phyloP scores from a whole-genome alignment of 306 rosid genomes.

The Dalbergia cochinchinensis region DNA sequence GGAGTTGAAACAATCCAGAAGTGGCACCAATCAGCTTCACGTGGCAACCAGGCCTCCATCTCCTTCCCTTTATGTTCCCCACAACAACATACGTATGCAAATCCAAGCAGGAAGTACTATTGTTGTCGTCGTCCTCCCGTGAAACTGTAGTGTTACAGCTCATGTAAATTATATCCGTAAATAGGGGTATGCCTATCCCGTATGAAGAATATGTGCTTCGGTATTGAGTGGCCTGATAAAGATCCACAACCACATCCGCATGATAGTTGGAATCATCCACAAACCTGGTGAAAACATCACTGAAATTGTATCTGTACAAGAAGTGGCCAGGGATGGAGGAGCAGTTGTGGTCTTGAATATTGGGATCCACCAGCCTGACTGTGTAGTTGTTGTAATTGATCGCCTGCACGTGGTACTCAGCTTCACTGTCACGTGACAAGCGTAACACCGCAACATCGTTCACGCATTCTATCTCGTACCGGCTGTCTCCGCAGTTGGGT shows the following conservation, averaged over 20 bases:
- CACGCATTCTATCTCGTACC: conserved; percentile 35
- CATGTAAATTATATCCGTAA: background rate
- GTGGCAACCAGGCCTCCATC: background rate
- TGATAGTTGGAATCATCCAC: no score
- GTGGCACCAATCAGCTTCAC: background rate
- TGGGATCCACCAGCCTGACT: conserved; percentile 35
- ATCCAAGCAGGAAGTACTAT: background rate
- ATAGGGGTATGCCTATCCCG: background rate
- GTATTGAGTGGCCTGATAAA: background rate
- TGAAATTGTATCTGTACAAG: background rate
- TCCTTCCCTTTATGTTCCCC: background rate
- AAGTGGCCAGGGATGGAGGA: conserved; percentile 43
- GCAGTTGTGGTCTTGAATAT: conserved; percentile 1
- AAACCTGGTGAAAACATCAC: background rate
- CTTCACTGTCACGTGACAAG: background rate
- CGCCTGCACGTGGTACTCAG: conserved; percentile 38
- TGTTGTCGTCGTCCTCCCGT: no score
- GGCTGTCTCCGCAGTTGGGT: background rate
- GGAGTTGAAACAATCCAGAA: background rate
- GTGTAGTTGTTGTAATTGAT: conserved; percentile 48
- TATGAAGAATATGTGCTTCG: background rate
- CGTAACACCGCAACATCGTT: background rate
- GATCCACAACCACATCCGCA: background rate
- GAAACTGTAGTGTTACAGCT: background rate
- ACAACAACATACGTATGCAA: background rate